phyloP scores from a whole-genome alignment of 148 eudicot genomes.

The Fagopyrum esculentum region DNA sequence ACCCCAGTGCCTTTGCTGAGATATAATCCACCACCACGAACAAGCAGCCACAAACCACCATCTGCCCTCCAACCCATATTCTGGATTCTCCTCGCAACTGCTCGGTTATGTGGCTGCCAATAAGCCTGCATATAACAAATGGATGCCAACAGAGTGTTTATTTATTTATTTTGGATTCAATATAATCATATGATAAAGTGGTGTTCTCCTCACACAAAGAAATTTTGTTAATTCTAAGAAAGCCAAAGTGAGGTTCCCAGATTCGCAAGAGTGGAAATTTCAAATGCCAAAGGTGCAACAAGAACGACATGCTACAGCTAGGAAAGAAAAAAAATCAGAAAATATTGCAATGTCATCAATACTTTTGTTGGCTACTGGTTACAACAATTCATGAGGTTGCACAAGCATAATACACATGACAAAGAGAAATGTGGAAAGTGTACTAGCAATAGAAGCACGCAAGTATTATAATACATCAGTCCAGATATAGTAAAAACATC shows the following conservation, averaged over 20 bases:
- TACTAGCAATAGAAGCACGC: too few species aligned
- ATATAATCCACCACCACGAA: slow-evolving; percentile 97
- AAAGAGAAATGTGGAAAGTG: too few species aligned
- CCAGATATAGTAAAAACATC: too few species aligned
- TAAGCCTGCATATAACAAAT: slow-evolving; percentile 50
- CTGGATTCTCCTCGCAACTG: slow-evolving; percentile 93
- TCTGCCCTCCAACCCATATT: slow-evolving; percentile 99
- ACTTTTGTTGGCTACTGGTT: too few species aligned
- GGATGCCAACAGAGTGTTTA: neutral
- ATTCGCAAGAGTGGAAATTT: neutral
- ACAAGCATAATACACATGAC: too few species aligned
- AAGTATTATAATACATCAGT: too few species aligned
- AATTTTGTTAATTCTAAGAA: neutral
- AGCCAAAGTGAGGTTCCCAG: neutral
- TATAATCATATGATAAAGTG: neutral
- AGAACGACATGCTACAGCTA: neutral
- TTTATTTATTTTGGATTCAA: neutral
- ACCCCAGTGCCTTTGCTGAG: slow-evolving; percentile 98
- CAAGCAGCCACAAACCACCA: slow-evolving; percentile 99
- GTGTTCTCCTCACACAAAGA: neutral
- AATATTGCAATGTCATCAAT: too few species aligned
- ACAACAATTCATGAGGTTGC: too few species aligned
- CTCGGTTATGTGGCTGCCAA: slow-evolving; percentile 98
- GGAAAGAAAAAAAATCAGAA: too few species aligned
- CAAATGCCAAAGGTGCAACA: neutral